These are phyloP conservation scores for Penicillium argentinense DNA, from an alignment of 495 filamentous ascomycete species.

Conservation along the genomic window DNA sequence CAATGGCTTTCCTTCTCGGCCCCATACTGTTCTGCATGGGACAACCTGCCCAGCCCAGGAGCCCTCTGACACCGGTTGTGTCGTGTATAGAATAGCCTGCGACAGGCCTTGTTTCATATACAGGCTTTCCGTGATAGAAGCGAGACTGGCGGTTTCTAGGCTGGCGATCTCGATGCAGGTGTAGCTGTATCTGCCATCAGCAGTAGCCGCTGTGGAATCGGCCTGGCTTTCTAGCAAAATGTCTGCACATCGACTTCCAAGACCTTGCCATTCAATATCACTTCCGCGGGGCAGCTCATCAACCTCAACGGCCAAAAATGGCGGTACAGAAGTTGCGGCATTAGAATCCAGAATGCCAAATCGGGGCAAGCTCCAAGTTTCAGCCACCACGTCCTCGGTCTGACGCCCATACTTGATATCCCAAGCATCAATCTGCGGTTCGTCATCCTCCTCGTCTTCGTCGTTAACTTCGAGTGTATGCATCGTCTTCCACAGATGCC, in stretches of 20 bases:
- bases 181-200: slow-evolving; percentile 25
- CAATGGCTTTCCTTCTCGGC: slow-evolving; percentile 34
- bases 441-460: slow-evolving; percentile 37
- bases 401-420: slow-evolving; percentile 59
- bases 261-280: slow-evolving; percentile 72
- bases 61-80: slow-evolving; percentile 20
- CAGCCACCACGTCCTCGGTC: slow-evolving; percentile 20
- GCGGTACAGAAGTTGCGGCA: slow-evolving; percentile 44
- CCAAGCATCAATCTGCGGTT: slow-evolving; percentile 66
- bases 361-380: slow-evolving; percentile 27
- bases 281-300: slow-evolving; percentile 66
- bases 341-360: slow-evolving; percentile 27
- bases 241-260: slow-evolving; percentile 37
- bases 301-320: slow-evolving; percentile 72
- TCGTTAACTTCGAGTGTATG: slow-evolving; percentile 31
- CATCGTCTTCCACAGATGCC: slow-evolving; percentile 52
- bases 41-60: slow-evolving; percentile 41
- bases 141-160: slow-evolving; percentile 22
- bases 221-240: slow-evolving; percentile 19
- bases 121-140: slow-evolving; percentile 17
- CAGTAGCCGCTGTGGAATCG: slow-evolving; percentile 23
- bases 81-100: slow-evolving; percentile 41
- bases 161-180: slow-evolving; percentile 32
- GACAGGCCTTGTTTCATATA: slow-evolving; percentile 8
- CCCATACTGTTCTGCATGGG: slow-evolving; percentile 50